phyloP scores from a whole-genome alignment of 768 basidiomycete genomes.

The Boletus insuetus region DNA sequence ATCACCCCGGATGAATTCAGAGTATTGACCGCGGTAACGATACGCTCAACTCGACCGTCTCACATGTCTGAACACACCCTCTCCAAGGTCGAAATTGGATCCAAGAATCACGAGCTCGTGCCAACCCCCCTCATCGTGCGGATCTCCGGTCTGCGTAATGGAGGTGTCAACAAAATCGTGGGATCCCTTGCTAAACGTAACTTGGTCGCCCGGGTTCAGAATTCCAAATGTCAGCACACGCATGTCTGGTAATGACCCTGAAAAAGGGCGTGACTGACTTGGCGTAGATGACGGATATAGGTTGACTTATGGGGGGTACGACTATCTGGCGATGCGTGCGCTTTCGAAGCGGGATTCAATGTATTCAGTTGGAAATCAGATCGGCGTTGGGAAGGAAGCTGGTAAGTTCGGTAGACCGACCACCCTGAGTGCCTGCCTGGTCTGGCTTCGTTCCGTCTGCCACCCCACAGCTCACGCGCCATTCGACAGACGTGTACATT shows the following conservation, averaged over 20 bases:
- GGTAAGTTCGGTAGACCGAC: conserved; percentile 44
- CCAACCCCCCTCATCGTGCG: conserved; percentile 87
- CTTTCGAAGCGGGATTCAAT: conserved; percentile 88
- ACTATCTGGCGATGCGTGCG: conserved; percentile 91
- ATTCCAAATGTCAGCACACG: conserved; percentile 72
- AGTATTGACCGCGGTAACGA: conserved; percentile 84
- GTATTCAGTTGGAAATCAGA: conserved; percentile 92
- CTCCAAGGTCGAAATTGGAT: conserved; percentile 89
- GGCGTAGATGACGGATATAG: conserved; percentile 91
- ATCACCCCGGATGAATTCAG: conserved; percentile 90
- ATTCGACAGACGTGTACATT: conserved; percentile 68
- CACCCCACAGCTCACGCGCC: conserved; percentile 2
- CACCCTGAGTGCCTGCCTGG: background rate
- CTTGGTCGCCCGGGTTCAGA: conserved; percentile 85
- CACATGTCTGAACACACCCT: background rate
- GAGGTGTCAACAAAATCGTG: conserved; percentile 91
- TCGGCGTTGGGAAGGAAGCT: conserved; percentile 97
- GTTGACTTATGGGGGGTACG: conserved; percentile 97
- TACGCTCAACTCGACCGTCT: background rate
- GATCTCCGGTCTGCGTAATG: conserved; percentile 88
- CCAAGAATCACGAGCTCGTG: conserved; percentile 96
- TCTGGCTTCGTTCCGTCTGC: background rate
- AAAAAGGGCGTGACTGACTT: conserved; percentile 1
- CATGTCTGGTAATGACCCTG: background rate
- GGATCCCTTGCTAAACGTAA: conserved; percentile 90